These are phyloP conservation scores for Hortaea werneckii DNA, from an alignment of 2,329 filamentous ascomycete species.

Conservation along the genomic window DNA sequence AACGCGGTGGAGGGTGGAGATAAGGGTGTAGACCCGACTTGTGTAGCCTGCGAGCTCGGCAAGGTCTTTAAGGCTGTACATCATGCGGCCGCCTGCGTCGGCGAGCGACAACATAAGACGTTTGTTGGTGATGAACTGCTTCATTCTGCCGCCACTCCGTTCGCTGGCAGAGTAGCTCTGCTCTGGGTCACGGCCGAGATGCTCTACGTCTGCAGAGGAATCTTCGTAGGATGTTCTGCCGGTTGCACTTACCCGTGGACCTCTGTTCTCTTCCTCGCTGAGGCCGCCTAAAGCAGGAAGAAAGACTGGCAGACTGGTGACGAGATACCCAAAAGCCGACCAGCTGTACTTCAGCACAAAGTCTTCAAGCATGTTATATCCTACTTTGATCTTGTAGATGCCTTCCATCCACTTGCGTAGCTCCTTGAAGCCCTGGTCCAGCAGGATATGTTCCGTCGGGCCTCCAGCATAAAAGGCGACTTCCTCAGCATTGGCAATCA, in stretches of 20 bases:
- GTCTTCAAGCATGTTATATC: conserved; percentile 97
- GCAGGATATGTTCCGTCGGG: conserved; percentile 85
- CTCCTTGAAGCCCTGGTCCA: conserved; percentile 86
- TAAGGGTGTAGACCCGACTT: conserved; percentile 87
- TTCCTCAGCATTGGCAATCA: conserved; percentile 96
- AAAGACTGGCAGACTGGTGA: conserved; percentile 89
- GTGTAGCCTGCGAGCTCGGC: conserved; percentile 94
- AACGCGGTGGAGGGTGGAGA: conserved; percentile 86
- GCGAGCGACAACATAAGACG: conserved; percentile 94
- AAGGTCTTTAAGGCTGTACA: conserved; percentile 98
- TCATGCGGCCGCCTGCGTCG: conserved; percentile 93
- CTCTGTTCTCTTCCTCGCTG: conserved; percentile 29
- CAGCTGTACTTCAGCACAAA: conserved; percentile 97
- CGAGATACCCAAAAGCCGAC: conserved; percentile 92
- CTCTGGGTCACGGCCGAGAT: neutral
- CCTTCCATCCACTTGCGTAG: conserved; percentile 96
- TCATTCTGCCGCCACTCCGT: conserved; percentile 63
- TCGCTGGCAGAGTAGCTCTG: conserved; percentile 10
- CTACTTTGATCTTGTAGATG: conserved; percentile 94
- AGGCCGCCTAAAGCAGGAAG: conserved; percentile 87
- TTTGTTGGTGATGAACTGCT: conserved; percentile 98
- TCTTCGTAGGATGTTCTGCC: neutral
- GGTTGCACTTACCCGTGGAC: conserved; percentile 41
- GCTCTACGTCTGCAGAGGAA: conserved; percentile 7
- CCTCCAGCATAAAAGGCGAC: conserved; percentile 95